Base-by-base conservation (phyloP, 345 rosid genomes). In the Aquilaria sinensis region DNA sequence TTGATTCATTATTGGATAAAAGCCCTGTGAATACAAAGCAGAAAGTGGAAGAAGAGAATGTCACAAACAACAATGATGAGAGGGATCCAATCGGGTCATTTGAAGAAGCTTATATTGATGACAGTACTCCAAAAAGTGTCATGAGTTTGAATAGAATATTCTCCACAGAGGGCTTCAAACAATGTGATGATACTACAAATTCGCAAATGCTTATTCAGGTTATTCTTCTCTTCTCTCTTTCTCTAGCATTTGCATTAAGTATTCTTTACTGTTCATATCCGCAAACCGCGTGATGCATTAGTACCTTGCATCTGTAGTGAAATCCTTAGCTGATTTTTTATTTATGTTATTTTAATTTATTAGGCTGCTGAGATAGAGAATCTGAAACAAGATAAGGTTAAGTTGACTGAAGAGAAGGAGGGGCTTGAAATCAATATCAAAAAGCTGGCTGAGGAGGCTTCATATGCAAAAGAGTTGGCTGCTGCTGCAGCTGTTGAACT, bases 401-500 rank as follows among this genome's bases (percentile, higher is more conserved):
- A 63, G 57, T 46, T 86, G 65, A 43, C 51, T 53, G 87, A 83
- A 76, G 82, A 80, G 65, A 83, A 80, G 74, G 84, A 81, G 49
- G 85, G 81, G 51, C 80, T 83, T 67, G 84, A 73, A 66, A 74
- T 80, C 73, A 79, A 77, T 11, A 31, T 78, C 67, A 73, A 65
- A 58, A 86, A 83, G 66, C 61, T 83, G 61, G 80, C 79, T 48
- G 87, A 86, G 72, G 89, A 83, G 80, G 84, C 89, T 57, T 75
- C 89, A 49, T 86, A 81, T 76, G 89, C 92, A 60, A 86, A 83
- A 63, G 89, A 81, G 76, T 72, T 83, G 71, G 92, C 89, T 10
- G 72, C 87, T 4, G 86, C 92, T 32, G 92, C 92, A 0, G 87
- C 87, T 53, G 75, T 81, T 70, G 92, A 86, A 69, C 87, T 86